Evolutionary conservation across 2,329 filamentous ascomycete species (phyloP).

Genomic region (Pseudomassariella vexata): DNA sequence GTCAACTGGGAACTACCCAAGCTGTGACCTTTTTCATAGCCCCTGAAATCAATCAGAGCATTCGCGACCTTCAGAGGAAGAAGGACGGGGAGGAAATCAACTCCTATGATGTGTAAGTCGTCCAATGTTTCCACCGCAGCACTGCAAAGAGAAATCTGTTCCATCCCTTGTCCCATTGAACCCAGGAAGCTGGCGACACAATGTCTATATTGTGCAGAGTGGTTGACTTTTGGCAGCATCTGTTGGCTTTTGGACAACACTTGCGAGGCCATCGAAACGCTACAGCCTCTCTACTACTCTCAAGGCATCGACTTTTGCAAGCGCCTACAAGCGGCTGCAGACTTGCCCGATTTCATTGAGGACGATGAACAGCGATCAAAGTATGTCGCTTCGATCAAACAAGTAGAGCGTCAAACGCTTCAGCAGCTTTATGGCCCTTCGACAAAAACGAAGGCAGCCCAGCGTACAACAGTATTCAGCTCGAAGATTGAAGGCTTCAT

Average conservation of each 20-base stretch:
- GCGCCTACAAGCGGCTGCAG: slow-evolving; percentile 41
- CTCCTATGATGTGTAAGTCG: slow-evolving; percentile 48
- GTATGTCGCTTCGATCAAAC: slow-evolving; percentile 39
- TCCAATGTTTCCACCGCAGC: too few species aligned
- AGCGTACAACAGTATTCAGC: slow-evolving; percentile 15
- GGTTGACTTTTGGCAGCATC: too few species aligned
- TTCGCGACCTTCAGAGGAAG: slow-evolving; percentile 40
- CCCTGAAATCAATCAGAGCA: slow-evolving; percentile 56
- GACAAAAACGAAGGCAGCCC: slow-evolving; percentile 8
- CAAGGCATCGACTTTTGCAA: slow-evolving; percentile 57
- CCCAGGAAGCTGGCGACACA: too few species aligned
- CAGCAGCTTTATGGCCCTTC: slow-evolving; percentile 48
- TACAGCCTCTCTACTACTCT: slow-evolving; percentile 51
- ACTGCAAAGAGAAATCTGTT: too few species aligned
- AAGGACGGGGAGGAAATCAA: slow-evolving; percentile 20
- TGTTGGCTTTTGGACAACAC: slow-evolving; percentile 60
- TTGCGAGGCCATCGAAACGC: slow-evolving; percentile 52
- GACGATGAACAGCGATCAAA: slow-evolving; percentile 24
- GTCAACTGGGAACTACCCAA: slow-evolving; percentile 24
- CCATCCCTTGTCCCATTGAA: too few species aligned
- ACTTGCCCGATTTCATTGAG: slow-evolving; percentile 34
- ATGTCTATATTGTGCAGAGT: too few species aligned
- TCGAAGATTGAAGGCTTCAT: slow-evolving; percentile 17
- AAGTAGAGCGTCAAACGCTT: slow-evolving; percentile 51
- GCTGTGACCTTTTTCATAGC: slow-evolving; percentile 42